Evolutionary conservation across 495 filamentous ascomycete species (phyloP).

Genomic region (Hyaloscypha bicolor): DNA sequence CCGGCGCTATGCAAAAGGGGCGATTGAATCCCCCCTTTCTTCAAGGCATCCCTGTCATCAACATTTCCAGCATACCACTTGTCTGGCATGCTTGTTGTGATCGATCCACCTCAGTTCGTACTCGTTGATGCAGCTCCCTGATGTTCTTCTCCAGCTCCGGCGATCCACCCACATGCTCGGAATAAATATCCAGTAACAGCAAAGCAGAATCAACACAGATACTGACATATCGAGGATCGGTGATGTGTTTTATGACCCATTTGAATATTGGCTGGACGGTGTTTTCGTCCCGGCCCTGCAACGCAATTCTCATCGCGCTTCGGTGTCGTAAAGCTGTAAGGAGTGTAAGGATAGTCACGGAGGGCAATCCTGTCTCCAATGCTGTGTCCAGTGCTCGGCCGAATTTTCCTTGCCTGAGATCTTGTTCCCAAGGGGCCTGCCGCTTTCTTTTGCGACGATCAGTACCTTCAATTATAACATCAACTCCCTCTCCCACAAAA

Average conservation of each 20-base stretch:
- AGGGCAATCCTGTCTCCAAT: slow-evolving; percentile 54
- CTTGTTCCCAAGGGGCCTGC: slow-evolving; percentile 75
- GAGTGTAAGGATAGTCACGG: slow-evolving; percentile 69
- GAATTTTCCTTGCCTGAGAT: slow-evolving; percentile 79
- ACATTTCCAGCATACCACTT: slow-evolving; percentile 81
- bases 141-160: slow-evolving; percentile 70
- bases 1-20: slow-evolving; percentile 47
- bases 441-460: slow-evolving; percentile 57
- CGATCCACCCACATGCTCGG: slow-evolving; percentile 74
- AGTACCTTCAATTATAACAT: slow-evolving; percentile 84
- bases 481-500: slow-evolving; percentile 80
- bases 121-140: slow-evolving; percentile 62
- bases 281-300: slow-evolving; percentile 80
- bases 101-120: slow-evolving; percentile 76
- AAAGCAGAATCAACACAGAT: slow-evolving; percentile 79
- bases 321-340: slow-evolving; percentile 85
- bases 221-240: slow-evolving; percentile 74
- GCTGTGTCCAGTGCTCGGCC: slow-evolving; percentile 76
- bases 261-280: slow-evolving; percentile 78
- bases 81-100: slow-evolving; percentile 77
- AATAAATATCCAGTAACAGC: slow-evolving; percentile 83
- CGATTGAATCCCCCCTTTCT: neutral
- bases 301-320: slow-evolving; percentile 78
- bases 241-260: slow-evolving; percentile 80
- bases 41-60: slow-evolving; percentile 48